phyloP scores from a whole-genome alignment of 805 yeast genomes.

The Metschnikowia lunata region DNA sequence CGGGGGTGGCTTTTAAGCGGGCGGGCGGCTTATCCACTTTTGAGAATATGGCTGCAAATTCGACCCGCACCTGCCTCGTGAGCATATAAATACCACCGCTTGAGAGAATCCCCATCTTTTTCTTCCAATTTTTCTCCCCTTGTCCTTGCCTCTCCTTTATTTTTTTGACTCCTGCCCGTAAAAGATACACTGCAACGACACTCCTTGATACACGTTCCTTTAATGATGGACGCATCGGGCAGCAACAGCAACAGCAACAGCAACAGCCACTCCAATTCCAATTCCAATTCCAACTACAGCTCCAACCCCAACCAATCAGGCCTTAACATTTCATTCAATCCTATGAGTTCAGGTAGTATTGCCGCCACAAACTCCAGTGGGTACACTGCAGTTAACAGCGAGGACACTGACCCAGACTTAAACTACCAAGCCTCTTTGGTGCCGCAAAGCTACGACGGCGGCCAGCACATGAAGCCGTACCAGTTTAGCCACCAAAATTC shows the following conservation, averaged over 20 bases:
- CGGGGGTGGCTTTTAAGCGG: conserved; percentile 1
- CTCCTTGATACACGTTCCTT: not conserved
- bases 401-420: conserved; percentile 13
- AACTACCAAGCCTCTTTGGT: conserved; percentile 8
- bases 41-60: conserved; percentile 14
- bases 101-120: too few relatives aligned
- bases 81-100: conserved; percentile 10
- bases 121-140: not conserved
- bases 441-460: conserved; percentile 7
- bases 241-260: not conserved
- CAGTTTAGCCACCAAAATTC: conserved; percentile 6
- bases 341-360: conserved; percentile 17
- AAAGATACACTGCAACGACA: not conserved
- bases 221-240: conserved; percentile 6
- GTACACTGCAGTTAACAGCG: conserved; percentile 12
- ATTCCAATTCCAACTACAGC: too few relatives aligned
- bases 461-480: conserved; percentile 6
- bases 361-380: conserved; percentile 16
- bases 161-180: not conserved
- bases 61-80: conserved; percentile 6
- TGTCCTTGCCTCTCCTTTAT: not conserved
- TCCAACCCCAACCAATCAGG: conserved; percentile 11
- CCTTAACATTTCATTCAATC: conserved; percentile 12
- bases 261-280: too few relatives aligned
- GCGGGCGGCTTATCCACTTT: conserved; percentile 8